phyloP scores from a whole-genome alignment of 1,284 basidiomycete species.

The Pterula multifida region DNA sequence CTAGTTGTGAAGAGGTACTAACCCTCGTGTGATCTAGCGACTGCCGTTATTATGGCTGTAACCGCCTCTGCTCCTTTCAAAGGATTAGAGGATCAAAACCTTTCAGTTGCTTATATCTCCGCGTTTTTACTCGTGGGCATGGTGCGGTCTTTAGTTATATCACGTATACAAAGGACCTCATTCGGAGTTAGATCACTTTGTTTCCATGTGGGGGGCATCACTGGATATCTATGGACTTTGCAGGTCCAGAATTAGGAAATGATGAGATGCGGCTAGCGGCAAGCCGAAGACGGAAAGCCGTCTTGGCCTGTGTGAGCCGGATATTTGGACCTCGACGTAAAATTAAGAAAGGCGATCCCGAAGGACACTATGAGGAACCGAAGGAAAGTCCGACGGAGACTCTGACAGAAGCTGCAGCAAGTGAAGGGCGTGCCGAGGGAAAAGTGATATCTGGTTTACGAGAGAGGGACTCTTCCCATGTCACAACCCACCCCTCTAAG shows the following conservation, averaged over 20 bases:
- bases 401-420: background rate
- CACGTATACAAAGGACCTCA: background rate
- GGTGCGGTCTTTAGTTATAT: constrained; percentile 16
- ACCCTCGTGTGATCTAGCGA: constrained; percentile 38
- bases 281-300: constrained; percentile 15
- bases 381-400: no score
- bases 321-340: background rate
- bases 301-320: background rate
- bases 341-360: background rate
- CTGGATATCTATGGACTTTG: constrained; percentile 45
- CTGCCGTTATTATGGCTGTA: constrained; percentile 46
- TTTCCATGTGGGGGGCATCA: constrained; percentile 47
- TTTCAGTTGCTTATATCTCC: constrained; percentile 57
- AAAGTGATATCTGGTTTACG: background rate
- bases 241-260: constrained; percentile 47
- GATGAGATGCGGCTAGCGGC: constrained; percentile 35
- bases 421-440: background rate
- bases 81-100: constrained; percentile 31
- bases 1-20: no score
- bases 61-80: constrained; percentile 41
- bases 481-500: constrained; percentile 6
- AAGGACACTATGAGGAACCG: background rate
- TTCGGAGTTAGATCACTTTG: constrained; percentile 35
- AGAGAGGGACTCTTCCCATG: background rate
- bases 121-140: constrained; percentile 31